These are phyloP conservation scores for Ceratobasidium sp. DNA, from an alignment of 1,284 basidiomycete species.

Conservation along the genomic window DNA sequence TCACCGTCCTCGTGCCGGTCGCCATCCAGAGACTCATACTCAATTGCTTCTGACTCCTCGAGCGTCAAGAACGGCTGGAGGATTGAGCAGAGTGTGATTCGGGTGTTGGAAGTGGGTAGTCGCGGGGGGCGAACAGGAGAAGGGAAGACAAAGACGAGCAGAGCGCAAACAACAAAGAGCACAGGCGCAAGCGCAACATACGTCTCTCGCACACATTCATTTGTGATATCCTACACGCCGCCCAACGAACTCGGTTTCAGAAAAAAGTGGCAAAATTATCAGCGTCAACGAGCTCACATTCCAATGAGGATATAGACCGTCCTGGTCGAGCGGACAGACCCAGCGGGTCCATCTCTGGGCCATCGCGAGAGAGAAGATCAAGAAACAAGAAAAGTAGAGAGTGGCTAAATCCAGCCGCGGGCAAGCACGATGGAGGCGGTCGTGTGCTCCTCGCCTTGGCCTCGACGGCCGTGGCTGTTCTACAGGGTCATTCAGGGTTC, in stretches of 20 bases:
- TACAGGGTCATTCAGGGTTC: too few species aligned
- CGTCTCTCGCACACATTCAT: constrained; percentile 29
- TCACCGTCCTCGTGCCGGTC: constrained; percentile 51
- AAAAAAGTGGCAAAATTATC: not conserved
- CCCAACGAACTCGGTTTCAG: not conserved
- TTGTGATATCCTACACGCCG: constrained; percentile 9
- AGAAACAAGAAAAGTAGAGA: too few species aligned
- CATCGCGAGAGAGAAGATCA: too few species aligned
- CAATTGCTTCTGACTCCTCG: constrained; percentile 66
- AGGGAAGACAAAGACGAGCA: constrained; percentile 8
- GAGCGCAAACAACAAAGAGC: not conserved
- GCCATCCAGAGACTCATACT: constrained; percentile 52
- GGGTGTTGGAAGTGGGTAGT: not conserved
- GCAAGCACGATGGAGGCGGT: too few species aligned
- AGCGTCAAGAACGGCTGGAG: constrained; percentile 66
- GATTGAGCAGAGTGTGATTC: constrained; percentile 9
- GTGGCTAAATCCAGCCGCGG: too few species aligned
- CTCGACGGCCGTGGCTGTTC: too few species aligned
- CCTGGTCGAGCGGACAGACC: constrained; percentile 1
- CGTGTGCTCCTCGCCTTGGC: too few species aligned
- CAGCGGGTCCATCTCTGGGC: constrained; percentile 16
- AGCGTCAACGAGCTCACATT: constrained; percentile 1
- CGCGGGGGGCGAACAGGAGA: not conserved
- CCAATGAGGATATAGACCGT: constrained; percentile 26
- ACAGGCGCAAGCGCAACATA: not conserved